Evolutionary conservation across 345 rosid species (phyloP).

Genomic region (Carallia pectinifolia): DNA sequence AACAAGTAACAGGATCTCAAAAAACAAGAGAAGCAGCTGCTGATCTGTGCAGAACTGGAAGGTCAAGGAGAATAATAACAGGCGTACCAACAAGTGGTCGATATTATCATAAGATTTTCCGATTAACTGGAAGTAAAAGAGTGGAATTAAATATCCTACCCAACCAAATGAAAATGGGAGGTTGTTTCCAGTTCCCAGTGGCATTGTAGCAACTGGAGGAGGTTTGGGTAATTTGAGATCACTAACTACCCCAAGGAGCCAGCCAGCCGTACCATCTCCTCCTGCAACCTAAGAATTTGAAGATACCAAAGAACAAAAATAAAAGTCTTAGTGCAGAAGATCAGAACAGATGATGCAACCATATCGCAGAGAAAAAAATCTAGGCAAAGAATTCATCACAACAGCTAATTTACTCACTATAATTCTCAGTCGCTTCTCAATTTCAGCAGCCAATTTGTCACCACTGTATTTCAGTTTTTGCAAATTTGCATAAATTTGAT

Average conservation of each 20-base stretch:
- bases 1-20: neutral
- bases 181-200: constrained; percentile 76
- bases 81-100: constrained; percentile 6
- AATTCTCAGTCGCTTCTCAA: constrained; percentile 51
- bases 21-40: neutral
- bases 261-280: constrained; percentile 77
- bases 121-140: neutral
- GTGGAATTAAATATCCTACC: constrained; percentile 31
- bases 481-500: constrained; percentile 43
- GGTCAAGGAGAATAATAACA: neutral
- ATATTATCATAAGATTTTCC: neutral
- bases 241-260: constrained; percentile 71
- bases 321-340: neutral
- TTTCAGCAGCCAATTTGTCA: constrained; percentile 49
- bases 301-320: constrained; percentile 10
- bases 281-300: constrained; percentile 58
- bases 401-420: constrained; percentile 45
- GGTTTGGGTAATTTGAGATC: constrained; percentile 70
- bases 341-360: no score
- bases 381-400: neutral
- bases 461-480: constrained; percentile 40
- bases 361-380: neutral
- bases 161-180: constrained; percentile 79
- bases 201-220: constrained; percentile 69
- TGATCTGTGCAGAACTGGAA: neutral